phyloP scores from a whole-genome alignment of 495 filamentous ascomycete genomes.

The Penicillium goetzii region DNA sequence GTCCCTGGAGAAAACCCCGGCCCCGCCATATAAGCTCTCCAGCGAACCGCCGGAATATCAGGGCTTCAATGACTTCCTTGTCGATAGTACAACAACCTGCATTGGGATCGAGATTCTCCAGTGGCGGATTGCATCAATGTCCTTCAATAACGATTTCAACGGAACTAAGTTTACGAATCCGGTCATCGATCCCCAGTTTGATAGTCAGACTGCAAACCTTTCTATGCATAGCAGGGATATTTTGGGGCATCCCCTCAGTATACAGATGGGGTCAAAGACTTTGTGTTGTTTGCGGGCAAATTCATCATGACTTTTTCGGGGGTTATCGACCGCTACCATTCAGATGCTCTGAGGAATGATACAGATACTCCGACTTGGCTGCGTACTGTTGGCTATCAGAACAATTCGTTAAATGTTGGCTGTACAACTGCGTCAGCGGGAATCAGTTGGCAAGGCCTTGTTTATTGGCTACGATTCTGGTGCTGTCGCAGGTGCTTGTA shows the following conservation, averaged over 20 bases:
- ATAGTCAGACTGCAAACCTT: neutral
- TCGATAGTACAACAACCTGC: neutral
- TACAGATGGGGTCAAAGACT: neutral
- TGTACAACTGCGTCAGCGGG: neutral
- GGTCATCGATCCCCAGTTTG: neutral
- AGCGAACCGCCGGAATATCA: neutral
- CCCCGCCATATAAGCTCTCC: neutral
- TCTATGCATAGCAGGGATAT: neutral
- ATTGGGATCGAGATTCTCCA: neutral
- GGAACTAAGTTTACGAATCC: neutral
- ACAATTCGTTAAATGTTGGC: neutral
- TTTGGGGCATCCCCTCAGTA: neutral
- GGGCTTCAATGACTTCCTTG: neutral
- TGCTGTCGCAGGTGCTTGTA: neutral
- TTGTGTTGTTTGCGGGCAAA: neutral
- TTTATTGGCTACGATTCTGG: neutral
- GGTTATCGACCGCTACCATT: neutral
- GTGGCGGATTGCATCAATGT: neutral
- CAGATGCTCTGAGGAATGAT: neutral
- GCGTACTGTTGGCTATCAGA: neutral
- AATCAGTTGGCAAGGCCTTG: neutral
- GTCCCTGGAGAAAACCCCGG: neutral
- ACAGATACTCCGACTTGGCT: neutral
- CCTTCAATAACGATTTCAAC: neutral
- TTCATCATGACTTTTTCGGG: neutral